phyloP scores from a whole-genome alignment of 805 yeast genomes.

The Candida broadrunensis region DNA sequence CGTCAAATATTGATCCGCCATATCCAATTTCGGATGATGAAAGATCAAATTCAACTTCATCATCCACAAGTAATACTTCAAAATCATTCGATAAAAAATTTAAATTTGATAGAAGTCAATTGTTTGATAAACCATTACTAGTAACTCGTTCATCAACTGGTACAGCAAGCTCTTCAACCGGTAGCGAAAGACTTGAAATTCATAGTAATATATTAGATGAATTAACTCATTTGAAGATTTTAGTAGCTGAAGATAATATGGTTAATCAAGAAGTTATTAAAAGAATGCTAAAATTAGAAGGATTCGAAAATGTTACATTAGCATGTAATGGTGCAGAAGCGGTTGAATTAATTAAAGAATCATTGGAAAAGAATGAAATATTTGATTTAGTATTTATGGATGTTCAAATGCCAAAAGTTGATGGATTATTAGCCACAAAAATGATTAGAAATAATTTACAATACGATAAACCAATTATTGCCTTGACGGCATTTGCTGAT shows the following conservation, averaged over 20 bases:
- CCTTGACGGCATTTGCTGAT: conserved; percentile 94
- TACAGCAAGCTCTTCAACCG: conserved; percentile 34
- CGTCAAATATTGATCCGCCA: neutral
- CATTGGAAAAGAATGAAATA: conserved; percentile 34
- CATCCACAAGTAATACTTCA: too few species aligned
- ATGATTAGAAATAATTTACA: conserved; percentile 62
- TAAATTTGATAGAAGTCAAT: conserved; percentile 1
- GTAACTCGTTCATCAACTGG: conserved; percentile 50
- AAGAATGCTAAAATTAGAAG: conserved; percentile 85
- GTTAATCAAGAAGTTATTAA: conserved; percentile 94
- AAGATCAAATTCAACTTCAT: neutral
- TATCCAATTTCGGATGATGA: neutral
- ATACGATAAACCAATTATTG: conserved; percentile 77
- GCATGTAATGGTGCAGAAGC: conserved; percentile 95
- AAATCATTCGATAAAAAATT: neutral
- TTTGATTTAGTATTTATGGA: conserved; percentile 91
- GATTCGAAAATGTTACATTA: conserved; percentile 63
- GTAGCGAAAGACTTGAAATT: conserved; percentile 10
- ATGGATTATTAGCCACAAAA: conserved; percentile 82
- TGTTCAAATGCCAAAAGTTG: conserved; percentile 94
- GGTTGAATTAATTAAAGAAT: conserved; percentile 56
- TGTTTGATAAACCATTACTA: conserved; percentile 42
- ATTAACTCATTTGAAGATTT: conserved; percentile 43
- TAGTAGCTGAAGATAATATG: conserved; percentile 91
- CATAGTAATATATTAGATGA: conserved; percentile 20